Percentiles rank a stretch among this genome's conserved stretches.
Conservation (phyloP, 306 rosid species). For the Ceratonia siliqua region DNA sequence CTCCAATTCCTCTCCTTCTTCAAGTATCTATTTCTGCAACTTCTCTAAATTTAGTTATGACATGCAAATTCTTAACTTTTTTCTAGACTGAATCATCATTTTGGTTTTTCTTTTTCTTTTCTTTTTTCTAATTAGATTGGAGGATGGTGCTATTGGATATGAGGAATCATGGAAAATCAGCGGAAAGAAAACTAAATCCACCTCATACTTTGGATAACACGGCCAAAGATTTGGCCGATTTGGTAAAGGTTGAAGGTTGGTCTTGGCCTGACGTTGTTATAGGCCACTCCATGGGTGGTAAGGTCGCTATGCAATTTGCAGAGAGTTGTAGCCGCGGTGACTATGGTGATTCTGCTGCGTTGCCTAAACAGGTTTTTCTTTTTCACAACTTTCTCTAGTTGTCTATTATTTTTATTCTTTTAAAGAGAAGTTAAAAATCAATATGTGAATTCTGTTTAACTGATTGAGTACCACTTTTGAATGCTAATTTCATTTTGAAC, state of each 20-base stretch:
- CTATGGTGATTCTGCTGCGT: conserved; percentile 57
- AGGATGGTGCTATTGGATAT: conserved; percentile 84
- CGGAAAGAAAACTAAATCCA: conserved; percentile 57
- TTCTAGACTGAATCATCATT: neutral
- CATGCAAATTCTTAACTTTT: neutral
- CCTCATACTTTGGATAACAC: conserved; percentile 72
- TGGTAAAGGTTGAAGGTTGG: conserved; percentile 73
- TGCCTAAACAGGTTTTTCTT: conserved; percentile 79
- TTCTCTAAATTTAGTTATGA: neutral
- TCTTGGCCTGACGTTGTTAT: conserved; percentile 91
- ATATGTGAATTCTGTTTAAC: neutral
- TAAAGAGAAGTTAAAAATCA: neutral
- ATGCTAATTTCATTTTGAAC: neutral
- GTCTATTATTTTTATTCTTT: neutral
- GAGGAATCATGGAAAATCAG: conserved; percentile 83
- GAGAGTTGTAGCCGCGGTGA: conserved; percentile 67
- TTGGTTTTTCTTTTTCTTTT: neutral
- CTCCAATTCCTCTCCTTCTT: conserved; percentile 59
- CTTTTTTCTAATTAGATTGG: conserved; percentile 51
- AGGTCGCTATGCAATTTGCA: conserved; percentile 72
- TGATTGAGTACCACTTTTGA: neutral
- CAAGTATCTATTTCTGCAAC: conserved; percentile 45
- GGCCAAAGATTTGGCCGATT: conserved; percentile 80
- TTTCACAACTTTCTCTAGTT: neutral
- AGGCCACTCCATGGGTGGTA: conserved; percentile 95